Conservation (phyloP, 495 filamentous ascomycete genomes). For the Elaphomyces granulatus region DNA sequence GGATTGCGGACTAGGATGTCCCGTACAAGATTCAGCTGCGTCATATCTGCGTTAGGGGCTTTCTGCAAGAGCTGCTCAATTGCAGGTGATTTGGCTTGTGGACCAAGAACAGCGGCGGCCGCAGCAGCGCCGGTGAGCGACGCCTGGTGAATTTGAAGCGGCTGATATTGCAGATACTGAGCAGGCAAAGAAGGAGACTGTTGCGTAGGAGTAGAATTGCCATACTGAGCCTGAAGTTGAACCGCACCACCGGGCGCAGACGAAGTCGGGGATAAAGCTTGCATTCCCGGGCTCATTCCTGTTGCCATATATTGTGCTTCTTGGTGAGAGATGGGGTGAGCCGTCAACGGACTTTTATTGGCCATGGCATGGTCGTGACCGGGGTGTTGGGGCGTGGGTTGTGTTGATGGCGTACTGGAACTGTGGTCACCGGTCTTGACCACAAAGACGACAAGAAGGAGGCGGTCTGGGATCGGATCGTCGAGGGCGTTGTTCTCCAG, state of each 20-base stretch:
- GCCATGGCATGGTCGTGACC: slow-evolving; percentile 23
- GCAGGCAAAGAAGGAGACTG: slow-evolving; percentile 16
- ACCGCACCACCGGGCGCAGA: slow-evolving; percentile 10
- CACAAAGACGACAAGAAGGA: slow-evolving; percentile 66
- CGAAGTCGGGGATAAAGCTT: slow-evolving; percentile 16
- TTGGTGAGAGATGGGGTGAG: slow-evolving; percentile 24
- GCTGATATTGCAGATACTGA: slow-evolving; percentile 9
- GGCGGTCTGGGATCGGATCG: slow-evolving; percentile 46
- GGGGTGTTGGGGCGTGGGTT: slow-evolving; percentile 30
- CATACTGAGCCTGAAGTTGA: slow-evolving; percentile 23
- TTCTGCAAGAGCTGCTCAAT: slow-evolving; percentile 54
- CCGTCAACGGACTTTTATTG: slow-evolving; percentile 32
- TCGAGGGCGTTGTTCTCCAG: slow-evolving; percentile 61
- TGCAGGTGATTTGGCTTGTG: slow-evolving; percentile 43
- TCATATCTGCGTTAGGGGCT: slow-evolving; percentile 43
- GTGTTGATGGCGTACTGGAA: slow-evolving; percentile 29
- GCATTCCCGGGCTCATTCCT: slow-evolving; percentile 13
- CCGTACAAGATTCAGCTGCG: slow-evolving; percentile 50
- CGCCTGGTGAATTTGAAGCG: slow-evolving; percentile 12
- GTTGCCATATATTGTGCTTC: slow-evolving; percentile 21
- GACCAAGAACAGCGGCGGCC: slow-evolving; percentile 44
- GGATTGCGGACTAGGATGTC: slow-evolving; percentile 42
- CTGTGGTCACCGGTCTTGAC: slow-evolving; percentile 35
- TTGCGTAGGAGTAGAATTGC: slow-evolving; percentile 10
- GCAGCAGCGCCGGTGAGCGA: slow-evolving; percentile 31